phyloP scores from a whole-genome alignment of 2,329 filamentous ascomycete species.

The Ciborinia camelliae region DNA sequence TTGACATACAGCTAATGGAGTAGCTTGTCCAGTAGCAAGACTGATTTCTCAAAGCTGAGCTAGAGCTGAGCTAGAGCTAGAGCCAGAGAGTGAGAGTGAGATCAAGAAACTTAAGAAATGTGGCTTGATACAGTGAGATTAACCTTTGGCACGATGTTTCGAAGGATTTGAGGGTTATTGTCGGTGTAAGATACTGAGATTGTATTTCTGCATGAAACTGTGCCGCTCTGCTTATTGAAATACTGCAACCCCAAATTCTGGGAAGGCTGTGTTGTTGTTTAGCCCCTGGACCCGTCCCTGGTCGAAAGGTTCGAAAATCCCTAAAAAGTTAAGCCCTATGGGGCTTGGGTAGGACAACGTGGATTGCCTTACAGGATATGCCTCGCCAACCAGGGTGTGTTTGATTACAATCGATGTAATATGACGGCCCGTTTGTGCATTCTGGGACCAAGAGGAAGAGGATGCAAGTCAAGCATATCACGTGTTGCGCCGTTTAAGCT shows the following conservation, averaged over 20 bases:
- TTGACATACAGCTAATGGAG: not conserved
- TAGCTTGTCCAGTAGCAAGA: not conserved
- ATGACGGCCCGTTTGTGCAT: too few species aligned
- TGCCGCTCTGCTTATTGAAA: not conserved
- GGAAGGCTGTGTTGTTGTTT: constrained; percentile 4
- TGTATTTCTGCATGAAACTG: not conserved
- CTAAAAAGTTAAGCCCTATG: constrained; percentile 2
- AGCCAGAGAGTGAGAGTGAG: too few species aligned
- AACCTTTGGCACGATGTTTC: not conserved
- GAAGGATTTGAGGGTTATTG: not conserved
- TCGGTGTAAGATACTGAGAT: not conserved
- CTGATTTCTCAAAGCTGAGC: not conserved
- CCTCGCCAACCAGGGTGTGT: not conserved
- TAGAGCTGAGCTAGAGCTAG: too few species aligned
- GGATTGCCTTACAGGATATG: not conserved
- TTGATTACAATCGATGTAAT: not conserved
- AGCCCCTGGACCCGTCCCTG: too few species aligned
- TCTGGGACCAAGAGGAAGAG: too few species aligned
- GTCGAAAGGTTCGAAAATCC: constrained; percentile 9
- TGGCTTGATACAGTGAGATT: not conserved
- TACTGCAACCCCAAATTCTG: not conserved
- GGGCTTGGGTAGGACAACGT: not conserved
- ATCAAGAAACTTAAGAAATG: not conserved
- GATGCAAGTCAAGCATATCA: not conserved
- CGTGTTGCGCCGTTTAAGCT: not conserved